These are phyloP conservation scores for Tricharina praecox DNA, from an alignment of 495 filamentous ascomycete genomes.

Conservation along the genomic window DNA sequence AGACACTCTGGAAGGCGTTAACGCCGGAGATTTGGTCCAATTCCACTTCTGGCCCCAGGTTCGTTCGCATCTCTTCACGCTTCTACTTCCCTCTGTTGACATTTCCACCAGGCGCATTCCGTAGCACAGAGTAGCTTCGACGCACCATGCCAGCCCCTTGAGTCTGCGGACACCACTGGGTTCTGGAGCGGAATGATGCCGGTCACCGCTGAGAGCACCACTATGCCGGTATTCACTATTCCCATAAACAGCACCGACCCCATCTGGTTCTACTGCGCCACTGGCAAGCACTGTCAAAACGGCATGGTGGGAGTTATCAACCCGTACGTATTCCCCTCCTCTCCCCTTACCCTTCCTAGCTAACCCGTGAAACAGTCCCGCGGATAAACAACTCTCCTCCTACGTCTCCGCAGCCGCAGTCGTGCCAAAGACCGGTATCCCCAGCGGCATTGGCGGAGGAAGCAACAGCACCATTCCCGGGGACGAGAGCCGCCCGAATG, in stretches of 20 bases:
- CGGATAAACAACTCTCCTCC: no score
- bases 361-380: no score
- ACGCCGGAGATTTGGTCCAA: slow-evolving; percentile 34
- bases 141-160: slow-evolving; percentile 30
- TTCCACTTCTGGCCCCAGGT: slow-evolving; percentile 37
- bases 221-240: slow-evolving; percentile 31
- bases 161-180: slow-evolving; percentile 23
- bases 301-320: slow-evolving; percentile 39
- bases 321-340: not conserved
- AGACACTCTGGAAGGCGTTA: slow-evolving; percentile 25
- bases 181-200: slow-evolving; percentile 51
- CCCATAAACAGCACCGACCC: slow-evolving; percentile 32
- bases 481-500: no score
- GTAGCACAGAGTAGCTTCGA: slow-evolving; percentile 33
- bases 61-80: not conserved
- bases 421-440: no score
- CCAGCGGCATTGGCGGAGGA: no score
- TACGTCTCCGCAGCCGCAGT: no score
- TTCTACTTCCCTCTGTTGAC: not conserved
- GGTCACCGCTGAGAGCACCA: slow-evolving; percentile 25
- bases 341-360: no score
- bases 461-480: no score
- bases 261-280: slow-evolving; percentile 38
- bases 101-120: slow-evolving; percentile 29
- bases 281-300: slow-evolving; percentile 32